Percentiles rank a stretch among this genome's conserved stretches.
phyloP scores from a whole-genome alignment of 768 basidiomycete genomes.

The Leccinum subtestaceum region DNA sequence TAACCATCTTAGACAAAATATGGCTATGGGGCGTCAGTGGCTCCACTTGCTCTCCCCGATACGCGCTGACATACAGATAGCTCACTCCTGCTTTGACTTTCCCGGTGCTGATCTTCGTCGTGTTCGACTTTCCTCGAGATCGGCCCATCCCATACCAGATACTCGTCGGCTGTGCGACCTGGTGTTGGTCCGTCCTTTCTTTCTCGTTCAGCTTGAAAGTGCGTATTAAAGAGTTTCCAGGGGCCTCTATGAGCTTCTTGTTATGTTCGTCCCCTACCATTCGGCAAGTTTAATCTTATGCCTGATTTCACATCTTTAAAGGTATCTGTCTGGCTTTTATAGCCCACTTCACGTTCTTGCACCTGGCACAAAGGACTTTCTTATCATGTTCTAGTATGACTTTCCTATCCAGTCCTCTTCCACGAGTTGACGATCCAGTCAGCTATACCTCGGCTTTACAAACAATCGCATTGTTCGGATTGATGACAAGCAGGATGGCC shows the following conservation, averaged over 20 bases:
- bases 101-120: conserved; percentile 61
- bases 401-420: not conserved
- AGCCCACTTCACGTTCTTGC: conserved; percentile 29
- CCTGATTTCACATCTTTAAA: conserved; percentile 21
- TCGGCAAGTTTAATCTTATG: not conserved
- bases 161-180: conserved; percentile 54
- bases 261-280: conserved; percentile 33
- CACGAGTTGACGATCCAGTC: conserved; percentile 5
- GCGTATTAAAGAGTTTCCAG: conserved; percentile 30
- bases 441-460: conserved; percentile 37
- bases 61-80: conserved; percentile 27
- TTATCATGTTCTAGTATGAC: conserved; percentile 37
- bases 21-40: conserved; percentile 54
- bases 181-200: conserved; percentile 52
- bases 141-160: conserved; percentile 58
- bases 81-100: conserved; percentile 58
- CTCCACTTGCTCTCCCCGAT: conserved; percentile 13
- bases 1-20: conserved; percentile 51
- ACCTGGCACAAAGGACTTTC: conserved; percentile 45
- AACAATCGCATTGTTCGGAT: conserved; percentile 69
- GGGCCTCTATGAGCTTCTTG: conserved; percentile 59
- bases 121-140: conserved; percentile 71
- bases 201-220: not conserved
- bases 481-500: conserved; percentile 65
- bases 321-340: conserved; percentile 45